Evolutionary conservation across 2,329 filamentous ascomycete genomes (phyloP), one percentile per base, ranked within the genome.

Genomic region (Aspergillus puulaauensis): DNA sequence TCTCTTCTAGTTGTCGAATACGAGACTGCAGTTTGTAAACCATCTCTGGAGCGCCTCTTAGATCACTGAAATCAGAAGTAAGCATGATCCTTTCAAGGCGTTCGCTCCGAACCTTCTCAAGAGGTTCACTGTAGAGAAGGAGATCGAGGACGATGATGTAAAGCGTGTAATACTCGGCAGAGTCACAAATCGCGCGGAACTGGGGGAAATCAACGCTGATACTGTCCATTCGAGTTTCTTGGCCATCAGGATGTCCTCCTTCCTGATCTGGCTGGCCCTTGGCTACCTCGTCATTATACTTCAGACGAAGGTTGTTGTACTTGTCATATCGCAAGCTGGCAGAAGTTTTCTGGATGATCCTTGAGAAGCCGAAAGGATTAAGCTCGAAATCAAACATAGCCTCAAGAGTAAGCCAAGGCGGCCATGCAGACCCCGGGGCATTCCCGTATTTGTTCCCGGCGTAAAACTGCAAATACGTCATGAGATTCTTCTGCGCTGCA

Each of bases 41-140:
- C 86, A 96, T 93, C 71, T 93, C 90, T 0, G 95, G 95, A 3
- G 93, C 91, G 51, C 95, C 96, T 57, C 91, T 88, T 44, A 99
- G 82, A 72, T 99, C 95, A 73, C 93, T 99, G 71, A 99, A 99
- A 75, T 99, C 95, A 0, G 95, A 98, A 1, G 93, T 95, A 49
- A 99, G 85, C 87, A 99, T 97, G 66, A 99, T 99, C 82, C 97
- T 98, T 75, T 99, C 95, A 15, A 99, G 80, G 37, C 91, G 87
- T 77, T 99, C 96, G 68, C 84, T 96, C 58, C 96, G 86, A n/a
- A 93, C 96, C 82, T 99, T 99, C 75, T 99, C 95, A 47, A 96
- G 79, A 2, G 95, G 95, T 73, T 99, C 95, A 70, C 86, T 97
- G 78, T 98, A 99, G 73, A 99, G 87, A 52, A 99, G 82, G 43